Conservation (phyloP, 1,139 yeast genomes). For the Pichia sp. region DNA sequence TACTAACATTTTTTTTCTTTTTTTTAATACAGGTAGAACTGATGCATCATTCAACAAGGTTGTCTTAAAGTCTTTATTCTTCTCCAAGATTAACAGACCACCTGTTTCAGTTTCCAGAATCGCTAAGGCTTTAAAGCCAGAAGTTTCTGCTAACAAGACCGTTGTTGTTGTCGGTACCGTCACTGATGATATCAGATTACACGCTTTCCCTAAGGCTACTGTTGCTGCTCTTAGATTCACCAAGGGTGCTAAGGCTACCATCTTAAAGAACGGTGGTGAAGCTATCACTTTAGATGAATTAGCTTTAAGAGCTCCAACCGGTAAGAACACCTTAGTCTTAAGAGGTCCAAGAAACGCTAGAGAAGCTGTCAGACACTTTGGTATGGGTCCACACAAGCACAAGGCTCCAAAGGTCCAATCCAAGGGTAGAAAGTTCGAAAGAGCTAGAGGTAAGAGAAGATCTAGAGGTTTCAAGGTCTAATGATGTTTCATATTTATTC, state of each 20-base stretch:
- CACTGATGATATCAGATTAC: slow-evolving; percentile 94
- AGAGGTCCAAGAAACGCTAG: slow-evolving; percentile 99
- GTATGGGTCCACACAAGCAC: slow-evolving; percentile 99
- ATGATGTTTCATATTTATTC: slow-evolving; percentile 22
- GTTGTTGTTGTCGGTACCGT: slow-evolving; percentile 99
- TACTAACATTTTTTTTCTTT: slow-evolving; percentile 14
- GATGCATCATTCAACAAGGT: slow-evolving; percentile 99
- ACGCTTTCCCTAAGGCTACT: slow-evolving; percentile 92
- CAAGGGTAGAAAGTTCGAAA: slow-evolving; percentile 99
- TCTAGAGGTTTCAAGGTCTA: slow-evolving; percentile 99
- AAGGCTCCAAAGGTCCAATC: slow-evolving; percentile 99
- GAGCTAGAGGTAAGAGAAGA: slow-evolving; percentile 99
- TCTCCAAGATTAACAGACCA: slow-evolving; percentile 98
- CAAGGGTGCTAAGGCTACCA: slow-evolving; percentile 97
- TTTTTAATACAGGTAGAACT: slow-evolving; percentile 68
- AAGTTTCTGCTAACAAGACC: slow-evolving; percentile 86
- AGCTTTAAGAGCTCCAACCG: slow-evolving; percentile 99
- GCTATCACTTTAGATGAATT: slow-evolving; percentile 98
- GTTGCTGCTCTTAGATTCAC: slow-evolving; percentile 99
- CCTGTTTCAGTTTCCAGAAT: slow-evolving; percentile 96
- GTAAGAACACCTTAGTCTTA: slow-evolving; percentile 94
- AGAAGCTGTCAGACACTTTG: slow-evolving; percentile 99
- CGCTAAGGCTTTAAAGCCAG: slow-evolving; percentile 62
- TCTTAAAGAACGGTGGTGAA: slow-evolving; percentile 99
- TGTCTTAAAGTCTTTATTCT: slow-evolving; percentile 87